These are phyloP conservation scores for Combretum micranthum DNA, from an alignment of 345 rosid species.

Conservation along the genomic window DNA sequence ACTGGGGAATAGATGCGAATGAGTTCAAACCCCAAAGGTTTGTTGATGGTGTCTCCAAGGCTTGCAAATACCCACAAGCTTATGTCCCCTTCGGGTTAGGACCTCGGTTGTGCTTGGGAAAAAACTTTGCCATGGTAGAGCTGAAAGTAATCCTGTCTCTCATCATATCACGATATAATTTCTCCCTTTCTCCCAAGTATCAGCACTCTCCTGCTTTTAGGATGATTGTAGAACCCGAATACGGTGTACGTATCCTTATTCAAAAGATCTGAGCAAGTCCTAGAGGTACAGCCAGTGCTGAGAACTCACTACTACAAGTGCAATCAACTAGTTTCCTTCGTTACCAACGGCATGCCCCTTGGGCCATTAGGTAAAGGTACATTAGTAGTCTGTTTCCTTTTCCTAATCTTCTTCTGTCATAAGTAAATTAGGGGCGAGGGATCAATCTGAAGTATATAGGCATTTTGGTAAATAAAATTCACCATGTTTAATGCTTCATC, in stretches of 20 bases:
- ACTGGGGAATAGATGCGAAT: slow-evolving; percentile 69
- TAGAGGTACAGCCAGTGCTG: too few relatives aligned
- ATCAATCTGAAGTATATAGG: too few relatives aligned
- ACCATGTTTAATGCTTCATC: too few relatives aligned
- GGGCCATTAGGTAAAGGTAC: too few relatives aligned
- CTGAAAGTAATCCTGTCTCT: slow-evolving; percentile 49
- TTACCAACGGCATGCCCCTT: too few relatives aligned
- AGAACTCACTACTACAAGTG: too few relatives aligned
- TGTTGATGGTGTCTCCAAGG: slow-evolving; percentile 53
- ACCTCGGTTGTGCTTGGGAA: slow-evolving; percentile 64
- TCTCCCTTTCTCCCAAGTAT: slow-evolving; percentile 58
- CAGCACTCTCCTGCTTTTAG: slow-evolving; percentile 55
- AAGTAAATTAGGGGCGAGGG: too few relatives aligned
- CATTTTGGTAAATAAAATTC: too few relatives aligned
- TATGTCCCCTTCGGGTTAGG: slow-evolving; percentile 75
- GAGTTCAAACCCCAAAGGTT: slow-evolving; percentile 75
- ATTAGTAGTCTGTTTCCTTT: too few relatives aligned
- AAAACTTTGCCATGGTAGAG: slow-evolving; percentile 64
- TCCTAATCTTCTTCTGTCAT: too few relatives aligned
- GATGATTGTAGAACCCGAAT: slow-evolving; percentile 70
- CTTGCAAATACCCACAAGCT: slow-evolving; percentile 63
- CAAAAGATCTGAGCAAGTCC: slow-evolving; percentile 16
- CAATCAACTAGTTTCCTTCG: too few relatives aligned
- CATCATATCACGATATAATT: slow-evolving; percentile 56
- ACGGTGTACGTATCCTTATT: slow-evolving; percentile 46